Conservation (phyloP, 768 basidiomycete species). For the Pisolithus microcarpus region DNA sequence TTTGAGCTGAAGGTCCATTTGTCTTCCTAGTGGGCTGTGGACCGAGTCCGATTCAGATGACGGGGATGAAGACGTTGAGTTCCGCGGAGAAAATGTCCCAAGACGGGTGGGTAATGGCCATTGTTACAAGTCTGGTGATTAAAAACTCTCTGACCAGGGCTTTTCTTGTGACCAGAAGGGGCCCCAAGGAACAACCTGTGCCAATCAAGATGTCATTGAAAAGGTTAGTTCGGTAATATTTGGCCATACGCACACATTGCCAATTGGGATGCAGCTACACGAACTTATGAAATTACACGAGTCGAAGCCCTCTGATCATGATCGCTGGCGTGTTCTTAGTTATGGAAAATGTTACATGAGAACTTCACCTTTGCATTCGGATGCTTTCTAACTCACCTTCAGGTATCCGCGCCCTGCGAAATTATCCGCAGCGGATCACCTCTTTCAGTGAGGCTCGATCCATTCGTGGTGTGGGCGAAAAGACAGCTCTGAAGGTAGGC, state of each 20-base stretch:
- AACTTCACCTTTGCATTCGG: not conserved
- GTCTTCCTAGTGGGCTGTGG: conserved; percentile 22
- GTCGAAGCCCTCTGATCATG: conserved; percentile 50
- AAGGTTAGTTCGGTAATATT: conserved; percentile 40
- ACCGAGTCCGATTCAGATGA: conserved; percentile 32
- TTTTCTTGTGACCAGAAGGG: conserved; percentile 58
- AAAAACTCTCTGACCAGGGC: conserved; percentile 33
- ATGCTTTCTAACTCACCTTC: conserved; percentile 4
- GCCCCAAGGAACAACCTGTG: conserved; percentile 29
- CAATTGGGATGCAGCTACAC: conserved; percentile 40
- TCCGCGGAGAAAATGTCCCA: conserved; percentile 12
- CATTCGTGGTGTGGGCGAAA: conserved; percentile 61
- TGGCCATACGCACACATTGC: not conserved
- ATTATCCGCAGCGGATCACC: conserved; percentile 50
- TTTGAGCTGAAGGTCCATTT: not conserved
- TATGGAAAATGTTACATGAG: conserved; percentile 55
- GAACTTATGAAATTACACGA: conserved; percentile 62
- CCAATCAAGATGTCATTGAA: conserved; percentile 69
- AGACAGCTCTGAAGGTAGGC: conserved; percentile 68
- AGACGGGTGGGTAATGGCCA: conserved; percentile 23
- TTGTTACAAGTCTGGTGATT: not conserved
- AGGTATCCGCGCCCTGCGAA: conserved; percentile 57
- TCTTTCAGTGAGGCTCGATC: conserved; percentile 51
- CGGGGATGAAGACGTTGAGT: conserved; percentile 17
- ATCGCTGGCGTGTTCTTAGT: conserved; percentile 59